A percentile compares a stretch with the other conserved stretches of the same genome.
Evolutionary conservation across 371 early-diverging fungal species (phyloP).

Genomic region (Syncephalastrum racemosum): DNA sequence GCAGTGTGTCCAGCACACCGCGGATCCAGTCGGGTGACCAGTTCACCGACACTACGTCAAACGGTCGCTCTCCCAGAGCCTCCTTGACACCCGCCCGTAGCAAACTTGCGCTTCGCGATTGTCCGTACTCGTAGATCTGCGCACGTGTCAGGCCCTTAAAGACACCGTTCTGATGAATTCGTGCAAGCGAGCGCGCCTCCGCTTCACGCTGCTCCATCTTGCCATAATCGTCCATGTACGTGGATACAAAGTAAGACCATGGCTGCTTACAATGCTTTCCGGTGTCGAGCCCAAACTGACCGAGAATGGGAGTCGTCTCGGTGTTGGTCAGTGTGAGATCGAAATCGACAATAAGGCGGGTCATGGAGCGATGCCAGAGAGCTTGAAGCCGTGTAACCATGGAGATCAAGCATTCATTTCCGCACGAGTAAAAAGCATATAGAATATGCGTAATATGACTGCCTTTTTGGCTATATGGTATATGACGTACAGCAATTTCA

Average conservation of each 20-base stretch:
- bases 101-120: background rate
- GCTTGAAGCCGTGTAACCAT: no score
- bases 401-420: no score
- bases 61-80: conserved; percentile 5
- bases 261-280: conserved; percentile 8
- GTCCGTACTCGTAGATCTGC: conserved; percentile 15
- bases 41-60: conserved; percentile 33
- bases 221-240: conserved; percentile 37
- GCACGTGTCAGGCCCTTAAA: conserved; percentile 29
- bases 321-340: conserved; percentile 41
- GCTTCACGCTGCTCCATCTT: conserved; percentile 14
- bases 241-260: conserved; percentile 37
- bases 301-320: conserved; percentile 39
- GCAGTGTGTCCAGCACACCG: conserved; percentile 22
- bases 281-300: conserved; percentile 22
- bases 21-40: conserved; percentile 55
- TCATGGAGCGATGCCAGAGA: no score
- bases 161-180: conserved; percentile 26
- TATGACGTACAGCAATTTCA: no score
- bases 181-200: conserved; percentile 31
- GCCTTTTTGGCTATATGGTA: no score
- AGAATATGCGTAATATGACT: no score
- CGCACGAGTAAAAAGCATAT: no score
- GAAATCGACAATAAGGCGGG: conserved; percentile 35
- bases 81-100: conserved; percentile 23